Evolutionary conservation across 495 filamentous ascomycete genomes (phyloP), one percentile per base, ranked within the genome.

Genomic region (Podospora pseudoanserina): DNA sequence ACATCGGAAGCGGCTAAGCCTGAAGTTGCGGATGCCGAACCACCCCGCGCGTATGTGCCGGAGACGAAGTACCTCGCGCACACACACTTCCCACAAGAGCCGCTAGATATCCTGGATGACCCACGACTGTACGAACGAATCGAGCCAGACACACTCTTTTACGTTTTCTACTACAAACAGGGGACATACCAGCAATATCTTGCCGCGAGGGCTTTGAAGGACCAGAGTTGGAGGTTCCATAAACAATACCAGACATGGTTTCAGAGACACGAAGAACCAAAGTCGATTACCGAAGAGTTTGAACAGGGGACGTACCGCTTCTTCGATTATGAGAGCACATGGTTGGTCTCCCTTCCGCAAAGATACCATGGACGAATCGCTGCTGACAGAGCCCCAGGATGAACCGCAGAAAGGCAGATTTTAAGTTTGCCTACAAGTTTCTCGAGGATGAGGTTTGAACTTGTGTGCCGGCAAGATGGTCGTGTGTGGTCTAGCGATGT

Each of bases 191-290:
- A 97, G 74, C 95, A 99, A 76, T 97, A 93, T 73, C 84, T 99
- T n/a, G 92, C 95, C 0, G 95, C 96, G 5, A 97, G 96, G 79
- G 91, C 95, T 20, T 81, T 99, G 39, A 98, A 98, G 75, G 90
- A 91, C 69, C 94, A 98, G 78, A 98, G 95, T 76, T 99, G 95
- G 95, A 85, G 95, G 39, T 99, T 99, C 78, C 95, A 99, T 78
- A 99, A 98, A 81, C 95, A 97, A 77, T 99, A 98, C 76, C 95
- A 99, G 77, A 99, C 95, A 11, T 99, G 95, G 95, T 99, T 99
- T 70, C 95, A 99, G 79, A 86, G 95, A 55, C 95, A 99, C 72
- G 95, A 99, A 75, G 95, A 99, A 82, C 95, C 95, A 20, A 98
- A 99, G 82, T 92, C 87, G 58, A 99, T 99, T 74, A 98, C 95